Percentiles rank a stretch among this genome's conserved stretches.
Conservation (phyloP, 441 rosid genomes). For the Dalechampia spathulata region DNA sequence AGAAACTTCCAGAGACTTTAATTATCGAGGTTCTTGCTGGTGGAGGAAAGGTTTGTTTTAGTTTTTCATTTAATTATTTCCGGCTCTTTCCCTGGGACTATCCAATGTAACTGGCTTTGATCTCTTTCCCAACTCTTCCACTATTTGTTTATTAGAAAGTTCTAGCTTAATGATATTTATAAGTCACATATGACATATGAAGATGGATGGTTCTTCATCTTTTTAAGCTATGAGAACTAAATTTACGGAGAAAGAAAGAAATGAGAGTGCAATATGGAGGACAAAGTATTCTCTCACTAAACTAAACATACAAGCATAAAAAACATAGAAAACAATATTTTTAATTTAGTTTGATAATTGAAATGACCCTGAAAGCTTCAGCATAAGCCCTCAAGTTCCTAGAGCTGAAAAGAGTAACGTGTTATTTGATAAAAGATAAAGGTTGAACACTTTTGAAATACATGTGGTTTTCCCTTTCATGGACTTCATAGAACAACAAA, state of each 20-base stretch:
- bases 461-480: not conserved
- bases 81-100: not conserved
- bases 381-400: not conserved
- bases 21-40: slow-evolving; percentile 84
- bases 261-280: not conserved
- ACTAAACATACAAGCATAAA: not conserved
- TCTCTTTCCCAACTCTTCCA: not conserved
- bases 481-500: not conserved
- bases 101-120: not conserved
- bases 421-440: not conserved
- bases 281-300: not conserved
- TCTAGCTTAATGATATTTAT: not conserved
- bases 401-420: not conserved
- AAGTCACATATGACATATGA: not conserved
- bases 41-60: slow-evolving; percentile 87
- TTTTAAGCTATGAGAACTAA: not conserved
- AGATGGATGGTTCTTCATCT: not conserved
- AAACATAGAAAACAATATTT: not conserved
- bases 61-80: slow-evolving; percentile 10
- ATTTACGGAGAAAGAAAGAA: not conserved
- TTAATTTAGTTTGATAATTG: not conserved
- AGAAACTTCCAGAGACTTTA: slow-evolving; percentile 55
- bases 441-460: not conserved
- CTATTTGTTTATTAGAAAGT: too few relatives aligned
- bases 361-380: not conserved